Conservation (phyloP, 1,139 yeast species). For the Hemisphaericaspora subhashii region DNA sequence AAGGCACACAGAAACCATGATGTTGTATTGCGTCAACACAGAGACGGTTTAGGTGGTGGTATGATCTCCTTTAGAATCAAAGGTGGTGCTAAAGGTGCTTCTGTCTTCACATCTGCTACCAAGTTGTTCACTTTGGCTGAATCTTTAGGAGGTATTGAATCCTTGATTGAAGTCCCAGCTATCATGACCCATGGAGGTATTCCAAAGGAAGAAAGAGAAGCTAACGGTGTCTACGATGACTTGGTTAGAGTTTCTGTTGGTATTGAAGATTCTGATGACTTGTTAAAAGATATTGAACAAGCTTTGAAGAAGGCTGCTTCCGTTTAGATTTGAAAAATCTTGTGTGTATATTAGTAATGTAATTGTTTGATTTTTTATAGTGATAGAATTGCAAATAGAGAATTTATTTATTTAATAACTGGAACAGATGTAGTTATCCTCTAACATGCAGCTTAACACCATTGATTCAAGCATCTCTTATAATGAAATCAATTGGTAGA, state of each 20-base stretch:
- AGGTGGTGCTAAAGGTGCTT: constrained; percentile 80
- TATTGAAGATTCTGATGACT: constrained; percentile 80
- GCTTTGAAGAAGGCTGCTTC: constrained; percentile 48
- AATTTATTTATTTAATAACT: constrained; percentile 7
- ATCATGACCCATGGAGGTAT: constrained; percentile 94
- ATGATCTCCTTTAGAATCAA: constrained; percentile 85
- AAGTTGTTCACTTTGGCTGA: constrained; percentile 84
- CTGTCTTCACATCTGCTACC: constrained; percentile 70
- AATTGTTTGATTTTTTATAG: not conserved
- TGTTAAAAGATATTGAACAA: constrained; percentile 69
- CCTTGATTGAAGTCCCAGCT: constrained; percentile 85
- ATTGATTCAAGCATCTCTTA: too few species aligned
- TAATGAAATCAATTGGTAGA: too few species aligned
- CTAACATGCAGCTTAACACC: too few species aligned
- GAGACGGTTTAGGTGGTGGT: constrained; percentile 88
- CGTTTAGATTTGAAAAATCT: constrained; percentile 2
- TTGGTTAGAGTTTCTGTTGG: constrained; percentile 84
- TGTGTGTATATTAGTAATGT: not conserved
- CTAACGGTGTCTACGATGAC: constrained; percentile 80
- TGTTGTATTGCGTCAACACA: constrained; percentile 72
- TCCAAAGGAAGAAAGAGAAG: constrained; percentile 77
- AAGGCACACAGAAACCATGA: constrained; percentile 62
- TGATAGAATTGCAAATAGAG: not conserved
- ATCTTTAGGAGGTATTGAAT: constrained; percentile 88
- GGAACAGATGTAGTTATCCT: constrained; percentile 7